These are phyloP conservation scores for Leccinellum albellum DNA, from an alignment of 768 basidiomycete species.

Conservation along the genomic window DNA sequence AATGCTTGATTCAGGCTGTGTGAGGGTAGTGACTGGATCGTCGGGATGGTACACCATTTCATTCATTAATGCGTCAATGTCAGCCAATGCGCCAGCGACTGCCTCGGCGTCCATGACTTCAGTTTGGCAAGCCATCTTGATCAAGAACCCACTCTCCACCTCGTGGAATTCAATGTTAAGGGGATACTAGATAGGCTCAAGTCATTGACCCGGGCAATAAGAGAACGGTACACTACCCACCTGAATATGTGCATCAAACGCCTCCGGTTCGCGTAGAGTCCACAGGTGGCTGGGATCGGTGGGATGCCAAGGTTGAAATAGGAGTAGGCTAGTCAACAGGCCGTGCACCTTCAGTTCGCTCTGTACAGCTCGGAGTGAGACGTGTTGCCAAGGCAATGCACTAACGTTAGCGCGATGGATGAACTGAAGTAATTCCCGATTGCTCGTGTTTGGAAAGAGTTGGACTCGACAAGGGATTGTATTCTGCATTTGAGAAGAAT, in stretches of 20 bases:
- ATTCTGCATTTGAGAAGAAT: conserved; percentile 30
- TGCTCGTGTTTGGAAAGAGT: conserved; percentile 23
- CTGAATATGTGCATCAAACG: conserved; percentile 23
- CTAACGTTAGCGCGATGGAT: conserved; percentile 39
- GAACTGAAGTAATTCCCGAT: conserved; percentile 33
- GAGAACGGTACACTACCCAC: conserved; percentile 20
- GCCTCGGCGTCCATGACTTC: conserved; percentile 26
- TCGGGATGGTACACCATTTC: conserved; percentile 21
- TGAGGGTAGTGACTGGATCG: conserved; percentile 3
- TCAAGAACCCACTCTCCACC: conserved; percentile 24
- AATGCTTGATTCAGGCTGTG: background rate
- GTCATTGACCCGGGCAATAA: background rate
- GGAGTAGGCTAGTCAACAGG: conserved; percentile 43
- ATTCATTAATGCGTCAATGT: conserved; percentile 18
- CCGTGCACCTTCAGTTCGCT: conserved; percentile 25
- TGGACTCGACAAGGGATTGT: conserved; percentile 43
- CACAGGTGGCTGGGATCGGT: conserved; percentile 12
- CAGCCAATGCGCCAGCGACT: conserved; percentile 16
- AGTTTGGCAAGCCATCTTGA: conserved; percentile 36
- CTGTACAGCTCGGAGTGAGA: conserved; percentile 43
- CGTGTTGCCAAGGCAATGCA: conserved; percentile 42
- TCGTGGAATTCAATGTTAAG: conserved; percentile 42
- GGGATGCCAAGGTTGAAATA: conserved; percentile 36
- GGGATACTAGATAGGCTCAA: conserved; percentile 34
- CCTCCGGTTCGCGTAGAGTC: conserved; percentile 18